phyloP scores from a whole-genome alignment of 73 alveolate genomes.

The Blepharisma japonicum region DNA sequence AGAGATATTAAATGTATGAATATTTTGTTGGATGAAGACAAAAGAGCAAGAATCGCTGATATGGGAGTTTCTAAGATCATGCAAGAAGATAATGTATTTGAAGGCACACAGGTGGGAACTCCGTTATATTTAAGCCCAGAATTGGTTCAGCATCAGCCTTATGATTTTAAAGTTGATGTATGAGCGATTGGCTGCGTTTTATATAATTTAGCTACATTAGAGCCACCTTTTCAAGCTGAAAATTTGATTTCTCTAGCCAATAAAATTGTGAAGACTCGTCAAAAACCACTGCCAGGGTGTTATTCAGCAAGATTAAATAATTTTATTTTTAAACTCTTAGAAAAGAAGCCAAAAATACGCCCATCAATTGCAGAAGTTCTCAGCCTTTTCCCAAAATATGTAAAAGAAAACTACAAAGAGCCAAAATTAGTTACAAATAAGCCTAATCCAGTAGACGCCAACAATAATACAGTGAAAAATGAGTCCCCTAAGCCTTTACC shows the following conservation, averaged over 20 bases:
- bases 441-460: no score
- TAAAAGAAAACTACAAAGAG: background rate
- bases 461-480: background rate
- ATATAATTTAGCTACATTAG: constrained; percentile 85
- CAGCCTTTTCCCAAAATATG: background rate
- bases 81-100: constrained; percentile 59
- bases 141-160: constrained; percentile 88
- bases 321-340: constrained; percentile 22
- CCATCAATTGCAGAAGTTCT: constrained; percentile 22
- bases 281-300: constrained; percentile 72
- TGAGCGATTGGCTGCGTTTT: constrained; percentile 97
- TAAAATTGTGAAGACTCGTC: constrained; percentile 80
- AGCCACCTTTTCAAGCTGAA: constrained; percentile 97
- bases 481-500: background rate
- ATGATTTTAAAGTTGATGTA: constrained; percentile 93
- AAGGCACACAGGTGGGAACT: constrained; percentile 97
- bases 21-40: constrained; percentile 70
- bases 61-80: constrained; percentile 95
- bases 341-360: constrained; percentile 13
- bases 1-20: constrained; percentile 96
- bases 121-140: constrained; percentile 98
- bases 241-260: constrained; percentile 87
- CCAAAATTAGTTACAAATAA: background rate
- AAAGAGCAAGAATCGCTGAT: constrained; percentile 75
- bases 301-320: background rate